Evolutionary conservation across 164 flowering plant species (phyloP).

Genomic region (Vitis cinerea): DNA sequence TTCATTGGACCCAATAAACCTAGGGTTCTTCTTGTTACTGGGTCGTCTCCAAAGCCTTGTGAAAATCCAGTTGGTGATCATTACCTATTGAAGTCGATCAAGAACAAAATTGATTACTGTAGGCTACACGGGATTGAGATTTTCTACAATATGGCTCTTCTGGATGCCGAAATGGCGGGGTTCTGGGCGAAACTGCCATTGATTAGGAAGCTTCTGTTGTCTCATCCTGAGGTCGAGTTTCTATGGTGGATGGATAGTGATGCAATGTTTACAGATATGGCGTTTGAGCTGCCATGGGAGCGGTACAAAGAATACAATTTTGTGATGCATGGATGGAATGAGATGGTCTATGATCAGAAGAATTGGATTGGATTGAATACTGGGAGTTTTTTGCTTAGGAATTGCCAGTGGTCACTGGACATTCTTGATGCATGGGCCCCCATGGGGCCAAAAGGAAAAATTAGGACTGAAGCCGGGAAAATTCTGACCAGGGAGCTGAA

Average conservation of each 20-base stretch:
- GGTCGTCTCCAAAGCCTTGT: constrained; percentile 56
- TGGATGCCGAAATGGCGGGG: constrained; percentile 58
- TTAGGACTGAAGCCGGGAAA: constrained; percentile 55
- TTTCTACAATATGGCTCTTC: constrained; percentile 50
- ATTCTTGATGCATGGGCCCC: constrained; percentile 67
- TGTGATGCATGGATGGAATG: constrained; percentile 58
- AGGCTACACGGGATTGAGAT: constrained; percentile 54
- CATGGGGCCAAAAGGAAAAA: constrained; percentile 64
- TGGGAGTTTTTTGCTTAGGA: constrained; percentile 59
- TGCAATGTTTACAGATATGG: constrained; percentile 63
- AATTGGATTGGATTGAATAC: constrained; percentile 62
- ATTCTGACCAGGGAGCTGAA: constrained; percentile 49
- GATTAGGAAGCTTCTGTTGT: constrained; percentile 45
- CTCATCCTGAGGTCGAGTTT: constrained; percentile 62
- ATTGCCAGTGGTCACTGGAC: constrained; percentile 65
- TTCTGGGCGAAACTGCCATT: constrained; percentile 58
- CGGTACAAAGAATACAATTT: constrained; percentile 43
- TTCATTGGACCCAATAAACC: constrained; percentile 39
- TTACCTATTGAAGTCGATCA: constrained; percentile 45
- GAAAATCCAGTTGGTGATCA: constrained; percentile 64
- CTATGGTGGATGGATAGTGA: constrained; percentile 76
- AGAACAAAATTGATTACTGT: constrained; percentile 65
- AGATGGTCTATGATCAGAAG: constrained; percentile 51
- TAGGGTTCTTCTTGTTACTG: constrained; percentile 49
- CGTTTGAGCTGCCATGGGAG: constrained; percentile 47